Conservation (phyloP, 371 early-diverging fungal genomes). For the Rhizopus arrhizus region DNA sequence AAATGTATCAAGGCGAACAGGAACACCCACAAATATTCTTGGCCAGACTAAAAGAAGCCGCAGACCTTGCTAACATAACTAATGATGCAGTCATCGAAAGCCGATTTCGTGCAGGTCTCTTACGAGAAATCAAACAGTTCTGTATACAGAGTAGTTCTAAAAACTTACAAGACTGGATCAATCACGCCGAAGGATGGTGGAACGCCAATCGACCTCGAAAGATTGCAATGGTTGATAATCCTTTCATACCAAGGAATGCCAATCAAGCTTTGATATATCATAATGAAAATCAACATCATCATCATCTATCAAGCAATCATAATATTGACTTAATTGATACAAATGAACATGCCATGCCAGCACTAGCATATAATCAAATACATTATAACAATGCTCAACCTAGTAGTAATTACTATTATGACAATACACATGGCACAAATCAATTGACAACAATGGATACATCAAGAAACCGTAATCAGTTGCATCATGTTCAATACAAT, state of each 20-base stretch:
- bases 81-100: constrained; percentile 1
- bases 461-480: no score
- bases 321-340: background rate
- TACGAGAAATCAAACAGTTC: background rate
- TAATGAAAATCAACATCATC: background rate
- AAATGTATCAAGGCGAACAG: background rate
- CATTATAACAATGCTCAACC: no score
- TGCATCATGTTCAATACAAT: background rate
- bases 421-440: no score
- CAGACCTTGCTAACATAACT: constrained; percentile 5
- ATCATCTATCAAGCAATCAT: background rate
- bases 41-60: constrained; percentile 8
- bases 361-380: no score
- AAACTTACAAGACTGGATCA: background rate
- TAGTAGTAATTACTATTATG: no score
- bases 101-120: constrained; percentile 6
- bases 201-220: background rate
- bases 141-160: background rate
- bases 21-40: constrained; percentile 8
- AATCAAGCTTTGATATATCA: background rate
- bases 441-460: no score
- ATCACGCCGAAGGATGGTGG: background rate
- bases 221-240: background rate
- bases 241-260: background rate
- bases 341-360: no score